Conservation (phyloP, 805 yeast species). For the Jamesozyma jinghongensis region DNA sequence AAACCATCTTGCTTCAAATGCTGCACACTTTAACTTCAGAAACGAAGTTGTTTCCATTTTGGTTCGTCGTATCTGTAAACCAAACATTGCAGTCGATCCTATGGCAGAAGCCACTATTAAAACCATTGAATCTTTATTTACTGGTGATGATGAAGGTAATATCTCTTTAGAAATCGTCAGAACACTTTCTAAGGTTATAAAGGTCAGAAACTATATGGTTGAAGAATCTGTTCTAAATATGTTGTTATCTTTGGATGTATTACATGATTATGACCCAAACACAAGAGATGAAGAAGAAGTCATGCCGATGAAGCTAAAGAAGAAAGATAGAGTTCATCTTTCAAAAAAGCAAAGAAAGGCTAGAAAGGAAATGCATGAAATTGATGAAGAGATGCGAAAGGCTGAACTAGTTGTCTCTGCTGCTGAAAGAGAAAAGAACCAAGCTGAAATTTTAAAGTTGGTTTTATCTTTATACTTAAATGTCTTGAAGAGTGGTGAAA, state of each 20-base stretch:
- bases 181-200: constrained; percentile 58
- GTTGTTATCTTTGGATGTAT: constrained; percentile 55
- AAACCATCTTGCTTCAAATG: constrained; percentile 60
- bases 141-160: constrained; percentile 76
- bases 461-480: constrained; percentile 69
- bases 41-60: constrained; percentile 62
- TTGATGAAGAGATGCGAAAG: constrained; percentile 78
- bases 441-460: constrained; percentile 71
- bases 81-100: constrained; percentile 36
- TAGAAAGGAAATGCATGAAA: constrained; percentile 74
- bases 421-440: constrained; percentile 78
- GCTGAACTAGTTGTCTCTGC: constrained; percentile 85
- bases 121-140: constrained; percentile 58
- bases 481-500: constrained; percentile 54
- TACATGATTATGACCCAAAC: constrained; percentile 67
- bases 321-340: constrained; percentile 83
- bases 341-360: constrained; percentile 85
- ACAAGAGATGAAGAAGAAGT: constrained; percentile 39
- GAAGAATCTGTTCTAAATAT: constrained; percentile 76
- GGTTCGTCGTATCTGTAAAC: constrained; percentile 59
- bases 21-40: constrained; percentile 74
- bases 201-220: constrained; percentile 64
- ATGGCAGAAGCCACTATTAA: constrained; percentile 51
- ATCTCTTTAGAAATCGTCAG: constrained; percentile 67
- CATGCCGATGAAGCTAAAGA: constrained; percentile 46